Evolutionary conservation across 805 yeast genomes (phyloP), one percentile per base, ranked within the genome.

Genomic region (Saccharomyces eubayanus): DNA sequence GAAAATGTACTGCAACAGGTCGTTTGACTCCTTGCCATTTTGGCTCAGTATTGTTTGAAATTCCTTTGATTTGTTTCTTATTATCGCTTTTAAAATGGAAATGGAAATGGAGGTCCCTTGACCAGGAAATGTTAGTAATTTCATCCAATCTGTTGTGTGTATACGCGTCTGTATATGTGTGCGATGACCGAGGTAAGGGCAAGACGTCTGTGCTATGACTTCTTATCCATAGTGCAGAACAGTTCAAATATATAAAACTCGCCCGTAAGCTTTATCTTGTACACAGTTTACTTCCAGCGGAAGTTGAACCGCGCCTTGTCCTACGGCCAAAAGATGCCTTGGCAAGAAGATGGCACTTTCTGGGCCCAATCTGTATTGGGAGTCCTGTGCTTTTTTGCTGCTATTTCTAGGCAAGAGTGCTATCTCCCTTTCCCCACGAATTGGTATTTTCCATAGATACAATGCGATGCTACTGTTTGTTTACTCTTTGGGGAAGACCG

Each of bases 81-180:
- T 56, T 29, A 62, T 61, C 28, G 64, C 56, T 51, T 58, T 64
- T 49, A 62, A 51, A 10, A 58, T 55, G 3, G 68, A 64, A 9
- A 62, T 56, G 1, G 65, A 58, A 3, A 66, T 65, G 10, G 70
- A 60, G 2, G 72, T 65, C 4, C 72, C 72, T 57, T 69, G 72
- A 11, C 72, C 72, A 14, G 71, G 71, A 50, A 69, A 68, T 2
- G 71, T 66, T 8, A 68, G 50, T 20, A 68, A 49, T 52, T 61
- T 63, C 69, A 64, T 62, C 27, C 41, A 14, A 29, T 28, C 20
- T 28, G 4, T 48, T 10, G 16, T 20, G 21, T 36, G 3, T 36
- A 21, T 27, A 27, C 30, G 31, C 29, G 20, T 10, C 14, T 46
- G 21, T 46, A 46, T 21, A 21, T 46, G 11, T 46, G 30, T 46